Conservation (phyloP, 805 yeast species). For the Saturnispora hagleri region DNA sequence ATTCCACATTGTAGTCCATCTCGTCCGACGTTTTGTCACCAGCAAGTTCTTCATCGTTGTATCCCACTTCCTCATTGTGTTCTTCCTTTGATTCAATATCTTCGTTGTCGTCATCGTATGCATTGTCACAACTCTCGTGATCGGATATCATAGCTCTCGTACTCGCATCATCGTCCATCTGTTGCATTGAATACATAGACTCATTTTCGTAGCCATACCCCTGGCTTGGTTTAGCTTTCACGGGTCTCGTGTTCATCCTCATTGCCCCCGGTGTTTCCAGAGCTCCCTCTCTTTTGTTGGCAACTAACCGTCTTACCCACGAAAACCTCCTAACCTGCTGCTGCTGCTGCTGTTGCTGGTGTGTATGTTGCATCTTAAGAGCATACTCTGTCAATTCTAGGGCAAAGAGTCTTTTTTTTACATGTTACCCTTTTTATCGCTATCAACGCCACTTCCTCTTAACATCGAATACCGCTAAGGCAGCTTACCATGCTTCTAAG, state of each 20-base stretch:
- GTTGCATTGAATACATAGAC: not conserved
- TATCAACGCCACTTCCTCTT: not conserved
- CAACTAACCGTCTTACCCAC: conserved; percentile 3
- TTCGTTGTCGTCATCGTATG: not conserved
- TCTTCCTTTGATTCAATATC: not conserved
- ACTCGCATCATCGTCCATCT: conserved; percentile 27
- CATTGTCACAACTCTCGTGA: not conserved
- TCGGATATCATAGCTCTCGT: conserved; percentile 36
- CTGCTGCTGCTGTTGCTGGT: not conserved
- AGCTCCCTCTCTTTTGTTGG: not conserved
- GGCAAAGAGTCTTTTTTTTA: not conserved
- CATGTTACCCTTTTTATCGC: not conserved
- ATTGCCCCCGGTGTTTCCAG: not conserved
- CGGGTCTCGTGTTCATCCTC: not conserved
- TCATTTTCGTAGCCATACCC: not conserved
- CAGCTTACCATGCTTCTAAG: not conserved
- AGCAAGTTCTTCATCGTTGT: not conserved
- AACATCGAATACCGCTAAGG: not conserved
- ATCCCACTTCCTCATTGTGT: not conserved
- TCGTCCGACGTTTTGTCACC: not conserved
- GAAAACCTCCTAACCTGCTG: conserved; percentile 1
- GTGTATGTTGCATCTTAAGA: conserved; percentile 6
- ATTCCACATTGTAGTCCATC: not conserved
- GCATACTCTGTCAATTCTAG: not conserved
- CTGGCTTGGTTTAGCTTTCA: not conserved